These are phyloP conservation scores for Pleurotus ostreatus DNA, from an alignment of 768 basidiomycete genomes.

Conservation along the genomic window DNA sequence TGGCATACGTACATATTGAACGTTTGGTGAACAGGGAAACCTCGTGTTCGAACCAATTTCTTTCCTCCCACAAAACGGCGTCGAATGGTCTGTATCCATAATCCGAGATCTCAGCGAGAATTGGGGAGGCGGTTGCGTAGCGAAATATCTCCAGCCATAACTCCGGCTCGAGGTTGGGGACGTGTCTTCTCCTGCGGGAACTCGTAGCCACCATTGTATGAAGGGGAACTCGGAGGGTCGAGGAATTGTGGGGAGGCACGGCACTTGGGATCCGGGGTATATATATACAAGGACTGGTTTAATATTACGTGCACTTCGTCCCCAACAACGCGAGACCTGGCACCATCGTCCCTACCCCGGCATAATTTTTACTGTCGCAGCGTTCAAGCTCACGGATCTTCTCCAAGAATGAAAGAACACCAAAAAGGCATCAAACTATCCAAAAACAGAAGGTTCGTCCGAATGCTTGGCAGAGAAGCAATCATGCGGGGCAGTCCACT, in stretches of 20 bases:
- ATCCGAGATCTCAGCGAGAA: neutral
- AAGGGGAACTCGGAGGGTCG: neutral
- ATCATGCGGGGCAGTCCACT: neutral
- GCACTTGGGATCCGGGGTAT: neutral
- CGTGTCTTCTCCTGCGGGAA: neutral
- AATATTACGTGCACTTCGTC: neutral
- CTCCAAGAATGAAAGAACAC: neutral
- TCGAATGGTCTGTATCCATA: neutral
- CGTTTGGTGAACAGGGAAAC: neutral
- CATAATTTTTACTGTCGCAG: neutral
- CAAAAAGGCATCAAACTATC: neutral
- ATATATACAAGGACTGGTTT: neutral
- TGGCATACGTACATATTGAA: neutral
- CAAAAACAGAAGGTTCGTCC: neutral
- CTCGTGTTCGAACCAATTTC: neutral
- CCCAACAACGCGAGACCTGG: neutral
- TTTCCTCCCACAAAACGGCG: neutral
- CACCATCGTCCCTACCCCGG: neutral
- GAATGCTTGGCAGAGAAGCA: neutral
- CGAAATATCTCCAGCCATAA: conserved; percentile 3
- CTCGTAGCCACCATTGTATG: neutral
- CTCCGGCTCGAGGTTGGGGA: neutral
- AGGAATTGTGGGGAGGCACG: neutral
- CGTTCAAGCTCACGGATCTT: neutral
- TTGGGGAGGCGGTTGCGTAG: neutral